A percentile compares a stretch with the other conserved stretches of the same genome.
These are phyloP conservation scores for Metschnikowia kunwiensis DNA, from an alignment of 805 yeast species.

Conservation along the genomic window DNA sequence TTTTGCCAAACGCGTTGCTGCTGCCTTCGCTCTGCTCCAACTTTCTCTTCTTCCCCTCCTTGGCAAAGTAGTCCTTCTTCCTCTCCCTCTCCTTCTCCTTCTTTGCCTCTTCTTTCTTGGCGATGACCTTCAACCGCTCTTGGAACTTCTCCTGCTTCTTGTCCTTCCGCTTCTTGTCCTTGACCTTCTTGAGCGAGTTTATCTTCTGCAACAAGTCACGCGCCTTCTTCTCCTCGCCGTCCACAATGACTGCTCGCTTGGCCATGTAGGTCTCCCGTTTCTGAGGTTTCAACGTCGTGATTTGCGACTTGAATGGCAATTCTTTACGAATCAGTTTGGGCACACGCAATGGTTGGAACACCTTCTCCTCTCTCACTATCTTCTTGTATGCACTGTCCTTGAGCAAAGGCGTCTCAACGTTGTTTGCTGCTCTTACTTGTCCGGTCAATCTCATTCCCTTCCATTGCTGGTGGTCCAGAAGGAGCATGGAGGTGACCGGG, in stretches of 20 bases:
- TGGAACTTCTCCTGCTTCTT: constrained; percentile 75
- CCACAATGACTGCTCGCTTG: constrained; percentile 90
- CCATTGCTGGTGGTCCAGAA: constrained; percentile 82
- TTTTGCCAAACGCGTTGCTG: constrained; percentile 34
- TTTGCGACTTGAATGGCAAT: constrained; percentile 90
- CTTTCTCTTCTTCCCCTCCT: constrained; percentile 61
- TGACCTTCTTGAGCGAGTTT: constrained; percentile 78
- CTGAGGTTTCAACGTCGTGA: constrained; percentile 84
- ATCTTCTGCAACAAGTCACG: constrained; percentile 85
- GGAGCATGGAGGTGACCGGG: constrained; percentile 88
- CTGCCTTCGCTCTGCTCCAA: constrained; percentile 28
- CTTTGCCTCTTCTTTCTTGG: constrained; percentile 68
- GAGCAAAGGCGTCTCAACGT: constrained; percentile 58
- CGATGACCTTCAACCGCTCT: constrained; percentile 69
- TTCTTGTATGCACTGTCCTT: constrained; percentile 56
- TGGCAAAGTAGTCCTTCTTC: constrained; percentile 82
- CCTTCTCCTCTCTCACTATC: constrained; percentile 79
- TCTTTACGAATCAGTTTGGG: constrained; percentile 74
- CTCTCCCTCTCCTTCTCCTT: constrained; percentile 75
- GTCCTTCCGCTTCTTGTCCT: constrained; percentile 70
- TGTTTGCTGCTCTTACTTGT: constrained; percentile 76
- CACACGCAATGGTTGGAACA: constrained; percentile 82
- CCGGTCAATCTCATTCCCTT: constrained; percentile 96
- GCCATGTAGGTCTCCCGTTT: constrained; percentile 73
- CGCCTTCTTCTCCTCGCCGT: constrained; percentile 91